Evolutionary conservation across 2,329 filamentous ascomycete genomes (phyloP), one percentile per base, ranked within the genome.

Genomic region (Magnaporthales sp.): DNA sequence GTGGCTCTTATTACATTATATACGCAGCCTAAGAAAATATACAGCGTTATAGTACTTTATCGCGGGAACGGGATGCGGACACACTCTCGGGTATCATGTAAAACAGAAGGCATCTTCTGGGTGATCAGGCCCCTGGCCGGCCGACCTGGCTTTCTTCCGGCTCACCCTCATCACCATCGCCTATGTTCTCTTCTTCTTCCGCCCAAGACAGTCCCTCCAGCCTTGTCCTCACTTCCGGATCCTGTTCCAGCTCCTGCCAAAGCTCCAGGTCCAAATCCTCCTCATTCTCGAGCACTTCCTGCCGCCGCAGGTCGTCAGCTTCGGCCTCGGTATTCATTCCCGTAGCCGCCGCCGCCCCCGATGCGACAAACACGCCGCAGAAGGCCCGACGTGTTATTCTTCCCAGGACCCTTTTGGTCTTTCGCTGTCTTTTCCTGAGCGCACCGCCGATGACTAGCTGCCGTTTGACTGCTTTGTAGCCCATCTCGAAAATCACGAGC

Each of bases 401-500:
- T 71, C 8, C 31, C 32, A 54, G 58, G 8, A 51, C 29, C 13
- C 31, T 27, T 26, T 19, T 62, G 38, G 8, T 32, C 13, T 46
- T 67, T n/a, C 22, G 67, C 63, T 56, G 60, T 19, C 32, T 60
- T 8, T 27, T 27, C 56, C 69, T 76, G 82, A 83, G 85, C 2
- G 81, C 68, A 0, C 82, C 81, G 0, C 76, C 71, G 0, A 84
- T 72, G 24, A 83, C 75, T 58, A 86, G 68, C 46, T 78, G 78
- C 2, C 81, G 79, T 70, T 82, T 82, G 9, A 77, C 67, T 0
- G 79, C 76, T 68, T 81, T 85, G 68, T 89, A 83, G 1, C 67
- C 68, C 8, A 91, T 76, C 72, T 96, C 92, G 54, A 92, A 81
- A 19, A 88, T 76, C 11, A 88, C 78, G 7, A 90, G 82, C 0